Base-by-base conservation (phyloP, 352 stramenopile species). In the Peronospora belbahrii region DNA sequence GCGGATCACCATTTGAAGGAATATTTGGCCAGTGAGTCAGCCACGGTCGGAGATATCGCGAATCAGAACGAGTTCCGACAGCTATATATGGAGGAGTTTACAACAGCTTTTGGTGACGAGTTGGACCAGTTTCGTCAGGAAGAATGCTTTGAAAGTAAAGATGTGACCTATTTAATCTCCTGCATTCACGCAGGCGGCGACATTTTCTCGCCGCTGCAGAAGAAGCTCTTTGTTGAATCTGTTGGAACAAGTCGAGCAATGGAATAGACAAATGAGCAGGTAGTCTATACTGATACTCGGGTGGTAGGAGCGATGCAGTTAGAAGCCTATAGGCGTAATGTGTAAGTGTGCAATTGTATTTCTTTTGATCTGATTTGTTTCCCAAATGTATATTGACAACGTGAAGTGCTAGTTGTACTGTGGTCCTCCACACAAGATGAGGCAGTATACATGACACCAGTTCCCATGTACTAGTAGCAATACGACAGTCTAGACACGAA, bases 111-210 rank as follows among this genome's bases (percentile, higher is more conserved):
- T 52, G 83, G 79, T 19, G 83, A 94, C 40, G 81, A 91, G 25
- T 49, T 94, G 35, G 70, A 94, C 53, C 62, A 81, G 45, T 91
- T 91, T 53, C 83, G 83, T 22, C 83, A 85, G 54, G 83, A 94
- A 52, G 80, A 91, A 47, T 64, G 70, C 57, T 94, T 94, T 52
- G 76, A 90, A 42, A 86, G 66, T 53, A 88, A 84, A 48, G 83
- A 94, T 59, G 83, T 94, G 55, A 70, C 62, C 33, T 90, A 88
- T 85, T 87, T 94, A 81, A 90, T 94, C 57, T 87, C 77, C 30
- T 87, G 79, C 51, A 91, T 94, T 53, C 72, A 89, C 40, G 67
- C 74, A 7, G 76, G 80, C 19, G 77, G 63, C 36, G 80, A 94
- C 60, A 63, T 91, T 37, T 91, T 90, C 55, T 72, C 79, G 18